Conservation (phyloP, 805 yeast genomes). For the Kodamaea kaohsiungensis region DNA sequence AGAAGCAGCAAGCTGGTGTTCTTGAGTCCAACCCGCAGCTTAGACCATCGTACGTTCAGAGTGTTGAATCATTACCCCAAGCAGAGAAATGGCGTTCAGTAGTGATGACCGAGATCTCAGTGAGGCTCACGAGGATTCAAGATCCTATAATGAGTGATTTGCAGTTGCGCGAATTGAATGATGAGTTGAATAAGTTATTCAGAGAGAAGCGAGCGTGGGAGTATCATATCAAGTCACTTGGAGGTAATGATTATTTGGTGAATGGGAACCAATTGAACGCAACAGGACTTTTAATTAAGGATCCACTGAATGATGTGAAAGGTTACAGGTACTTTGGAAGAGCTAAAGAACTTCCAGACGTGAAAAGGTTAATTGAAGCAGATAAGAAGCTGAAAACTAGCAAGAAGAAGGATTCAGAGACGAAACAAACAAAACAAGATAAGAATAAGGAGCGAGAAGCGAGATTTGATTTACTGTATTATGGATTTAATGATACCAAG, state of each 20-base stretch:
- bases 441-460: conserved; percentile 9
- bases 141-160: conserved; percentile 56
- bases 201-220: conserved; percentile 81
- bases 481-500: conserved; percentile 6
- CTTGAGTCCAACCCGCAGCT: conserved; percentile 53
- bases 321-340: conserved; percentile 82
- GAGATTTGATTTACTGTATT: conserved; percentile 6
- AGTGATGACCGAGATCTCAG: conserved; percentile 63
- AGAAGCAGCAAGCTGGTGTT: conserved; percentile 59
- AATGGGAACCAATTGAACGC: conserved; percentile 23
- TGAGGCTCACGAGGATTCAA: conserved; percentile 60
- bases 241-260: conserved; percentile 67
- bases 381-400: conserved; percentile 6
- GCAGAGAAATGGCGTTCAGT: conserved; percentile 72
- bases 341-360: conserved; percentile 79
- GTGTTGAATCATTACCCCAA: conserved; percentile 55
- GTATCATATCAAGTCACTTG: conserved; percentile 62
- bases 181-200: conserved; percentile 64
- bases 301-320: conserved; percentile 19
- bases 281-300: conserved; percentile 11
- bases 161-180: conserved; percentile 73
- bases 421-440: conserved; percentile 18
- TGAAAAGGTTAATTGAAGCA: conserved; percentile 30
- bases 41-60: conserved; percentile 61
- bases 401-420: conserved; percentile 19